These are phyloP conservation scores for Trametes punicea DNA, from an alignment of 768 basidiomycete genomes.

Conservation along the genomic window DNA sequence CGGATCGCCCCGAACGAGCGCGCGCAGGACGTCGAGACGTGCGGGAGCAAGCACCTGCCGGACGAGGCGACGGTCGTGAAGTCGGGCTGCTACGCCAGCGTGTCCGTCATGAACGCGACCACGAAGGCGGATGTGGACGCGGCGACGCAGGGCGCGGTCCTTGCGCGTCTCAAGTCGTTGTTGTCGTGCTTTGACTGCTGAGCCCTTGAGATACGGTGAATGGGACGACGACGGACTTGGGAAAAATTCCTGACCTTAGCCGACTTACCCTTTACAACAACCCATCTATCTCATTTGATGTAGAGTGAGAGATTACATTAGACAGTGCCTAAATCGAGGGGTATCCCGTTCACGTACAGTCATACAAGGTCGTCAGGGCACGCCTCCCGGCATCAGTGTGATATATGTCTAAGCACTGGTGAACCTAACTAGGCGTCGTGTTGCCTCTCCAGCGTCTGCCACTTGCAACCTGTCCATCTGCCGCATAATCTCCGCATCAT, in stretches of 20 bases:
- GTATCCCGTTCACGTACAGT: conserved; percentile 1
- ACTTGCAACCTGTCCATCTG: background rate
- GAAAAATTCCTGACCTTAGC: background rate
- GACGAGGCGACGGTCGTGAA: conserved; percentile 40
- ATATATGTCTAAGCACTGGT: too few species aligned
- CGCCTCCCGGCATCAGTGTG: too few species aligned
- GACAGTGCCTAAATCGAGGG: background rate
- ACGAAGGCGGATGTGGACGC: conserved; percentile 44
- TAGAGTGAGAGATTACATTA: background rate
- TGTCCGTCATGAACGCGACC: conserved; percentile 35
- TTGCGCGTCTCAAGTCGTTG: conserved; percentile 31
- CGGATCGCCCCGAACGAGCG: conserved; percentile 34
- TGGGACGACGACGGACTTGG: too few species aligned
- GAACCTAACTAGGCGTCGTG: too few species aligned
- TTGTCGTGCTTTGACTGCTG: conserved; percentile 8
- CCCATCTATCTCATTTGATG: background rate
- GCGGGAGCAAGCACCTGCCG: conserved; percentile 42
- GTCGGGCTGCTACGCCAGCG: conserved; percentile 43
- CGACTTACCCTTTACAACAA: background rate
- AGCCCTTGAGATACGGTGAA: background rate
- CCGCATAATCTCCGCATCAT: background rate
- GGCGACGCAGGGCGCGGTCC: conserved; percentile 37
- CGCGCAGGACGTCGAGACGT: conserved; percentile 42
- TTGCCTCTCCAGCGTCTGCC: background rate
- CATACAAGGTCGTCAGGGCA: background rate